Evolutionary conservation across 495 filamentous ascomycete genomes (phyloP), one percentile per base, ranked within the genome.

Genomic region (Aspergillus sclerotiicarbonarius): DNA sequence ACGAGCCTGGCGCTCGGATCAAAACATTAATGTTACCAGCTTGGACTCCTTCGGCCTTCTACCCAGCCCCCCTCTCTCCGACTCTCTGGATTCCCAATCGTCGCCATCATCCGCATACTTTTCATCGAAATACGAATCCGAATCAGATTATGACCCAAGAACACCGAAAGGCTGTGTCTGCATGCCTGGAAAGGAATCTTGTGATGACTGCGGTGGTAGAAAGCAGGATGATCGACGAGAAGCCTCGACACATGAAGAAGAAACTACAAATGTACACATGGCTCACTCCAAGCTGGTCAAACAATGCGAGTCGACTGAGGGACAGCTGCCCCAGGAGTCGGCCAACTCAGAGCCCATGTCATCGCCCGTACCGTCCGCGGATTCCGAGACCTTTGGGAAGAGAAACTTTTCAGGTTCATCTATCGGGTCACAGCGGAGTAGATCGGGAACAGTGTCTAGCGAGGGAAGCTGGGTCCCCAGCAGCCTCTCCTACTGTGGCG

Each of bases 1-100:
- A 37, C 69, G 76, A 61, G 71, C 70, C 10, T 78, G 76, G 71
- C 64, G 72, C 18, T 78, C 76, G 16, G 76, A 78, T 21, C 72
- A 76, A 50, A 77, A 77, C 29, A 54, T 78, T 51, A 65, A 54
- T 13, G 65, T 58, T 10, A 62, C 65, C 4, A 71, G 65, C 55
- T 56, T 76, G 58, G 66, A 73, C 33, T 68, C 67, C 9, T 75
- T 78, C 37, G 73, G 76, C 1, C 70, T 78, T 20, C 62, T 77
- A 3, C 76, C 74, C 8, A 77, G 76, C 58, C 74, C 74, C 12
- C 70, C 74, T 20, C 68, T 78, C 2, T 74, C 76, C 46, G 76
- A 78, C 19, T 71, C 68, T 18, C 59, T 66, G 4, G 59, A 62
- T 0, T 68, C 67, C 1, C 71, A 73, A 6, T 52, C 62, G 0